These are phyloP conservation scores for Zygosaccharomyces gambellarensis DNA, from an alignment of 805 yeast species.

Conservation along the genomic window DNA sequence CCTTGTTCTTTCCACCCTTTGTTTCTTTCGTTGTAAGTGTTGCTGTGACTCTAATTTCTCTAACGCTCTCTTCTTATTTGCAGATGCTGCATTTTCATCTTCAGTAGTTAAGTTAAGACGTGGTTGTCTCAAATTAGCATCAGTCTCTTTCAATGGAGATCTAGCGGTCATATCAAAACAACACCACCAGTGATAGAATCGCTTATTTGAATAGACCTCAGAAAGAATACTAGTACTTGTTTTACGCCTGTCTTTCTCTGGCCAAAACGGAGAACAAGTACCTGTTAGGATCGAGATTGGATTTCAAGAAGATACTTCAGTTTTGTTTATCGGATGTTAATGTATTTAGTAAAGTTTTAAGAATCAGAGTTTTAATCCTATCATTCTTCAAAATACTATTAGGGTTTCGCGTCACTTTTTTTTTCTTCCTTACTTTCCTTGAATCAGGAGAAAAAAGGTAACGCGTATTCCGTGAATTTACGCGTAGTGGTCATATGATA, in stretches of 20 bases:
- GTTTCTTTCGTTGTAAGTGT: slow-evolving; percentile 20
- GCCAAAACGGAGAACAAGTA: not conserved
- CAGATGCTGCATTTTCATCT: slow-evolving; percentile 3
- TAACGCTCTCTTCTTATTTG: slow-evolving; percentile 25
- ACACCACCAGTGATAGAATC: not conserved
- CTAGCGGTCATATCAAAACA: slow-evolving; percentile 15
- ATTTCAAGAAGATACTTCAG: not conserved
- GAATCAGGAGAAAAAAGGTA: not conserved
- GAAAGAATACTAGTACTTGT: not conserved
- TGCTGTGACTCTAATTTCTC: slow-evolving; percentile 21
- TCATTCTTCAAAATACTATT: not conserved
- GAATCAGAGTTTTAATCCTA: not conserved
- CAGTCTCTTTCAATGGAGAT: slow-evolving; percentile 34
- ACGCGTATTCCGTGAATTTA: not conserved
- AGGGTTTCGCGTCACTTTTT: not conserved
- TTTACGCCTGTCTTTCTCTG: not conserved
- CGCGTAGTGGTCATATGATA: not conserved
- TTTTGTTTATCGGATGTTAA: not conserved
- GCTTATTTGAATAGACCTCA: not conserved
- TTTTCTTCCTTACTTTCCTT: not conserved
- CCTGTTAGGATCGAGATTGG: not conserved
- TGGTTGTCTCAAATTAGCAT: slow-evolving; percentile 25
- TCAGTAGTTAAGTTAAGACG: not conserved
- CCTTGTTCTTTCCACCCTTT: slow-evolving; percentile 27
- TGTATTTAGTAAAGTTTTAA: not conserved